Evolutionary conservation across 345 rosid species (phyloP).

Genomic region (Litchi chinensis): DNA sequence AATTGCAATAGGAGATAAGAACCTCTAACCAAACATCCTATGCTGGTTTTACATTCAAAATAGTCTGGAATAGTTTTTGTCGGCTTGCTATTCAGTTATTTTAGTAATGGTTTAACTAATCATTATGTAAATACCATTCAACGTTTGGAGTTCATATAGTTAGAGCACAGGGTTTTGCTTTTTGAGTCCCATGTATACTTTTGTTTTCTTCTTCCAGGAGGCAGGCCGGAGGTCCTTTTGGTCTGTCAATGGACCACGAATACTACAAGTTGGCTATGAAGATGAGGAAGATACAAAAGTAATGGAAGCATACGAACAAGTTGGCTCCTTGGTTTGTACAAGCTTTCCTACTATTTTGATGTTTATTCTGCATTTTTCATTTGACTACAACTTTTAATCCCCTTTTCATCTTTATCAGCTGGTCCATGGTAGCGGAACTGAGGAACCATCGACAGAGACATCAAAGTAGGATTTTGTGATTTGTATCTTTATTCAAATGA

Average conservation of each 20-base stretch:
- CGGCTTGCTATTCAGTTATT: background rate
- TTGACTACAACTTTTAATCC: background rate
- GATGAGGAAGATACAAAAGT: constrained; percentile 87
- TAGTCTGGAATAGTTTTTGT: background rate
- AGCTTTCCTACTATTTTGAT: background rate
- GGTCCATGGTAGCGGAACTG: constrained; percentile 50
- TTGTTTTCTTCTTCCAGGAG: constrained; percentile 49
- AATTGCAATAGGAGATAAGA: background rate
- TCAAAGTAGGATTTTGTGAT: constrained; percentile 33
- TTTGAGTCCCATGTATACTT: background rate
- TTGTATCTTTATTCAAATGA: constrained; percentile 7
- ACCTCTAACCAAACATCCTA: background rate
- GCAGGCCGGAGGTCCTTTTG: constrained; percentile 84
- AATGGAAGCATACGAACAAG: constrained; percentile 88
- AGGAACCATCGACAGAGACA: constrained; percentile 39
- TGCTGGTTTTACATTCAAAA: background rate
- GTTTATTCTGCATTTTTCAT: background rate
- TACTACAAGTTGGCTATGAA: constrained; percentile 84
- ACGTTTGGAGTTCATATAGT: too few species aligned
- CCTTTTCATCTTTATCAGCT: constrained; percentile 40
- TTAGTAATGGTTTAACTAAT: background rate
- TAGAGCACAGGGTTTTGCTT: background rate
- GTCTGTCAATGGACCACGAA: constrained; percentile 83
- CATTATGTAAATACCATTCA: background rate
- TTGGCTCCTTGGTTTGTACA: constrained; percentile 74